Base-by-base conservation (phyloP, 345 rosid genomes). In the Pistacia vera region DNA sequence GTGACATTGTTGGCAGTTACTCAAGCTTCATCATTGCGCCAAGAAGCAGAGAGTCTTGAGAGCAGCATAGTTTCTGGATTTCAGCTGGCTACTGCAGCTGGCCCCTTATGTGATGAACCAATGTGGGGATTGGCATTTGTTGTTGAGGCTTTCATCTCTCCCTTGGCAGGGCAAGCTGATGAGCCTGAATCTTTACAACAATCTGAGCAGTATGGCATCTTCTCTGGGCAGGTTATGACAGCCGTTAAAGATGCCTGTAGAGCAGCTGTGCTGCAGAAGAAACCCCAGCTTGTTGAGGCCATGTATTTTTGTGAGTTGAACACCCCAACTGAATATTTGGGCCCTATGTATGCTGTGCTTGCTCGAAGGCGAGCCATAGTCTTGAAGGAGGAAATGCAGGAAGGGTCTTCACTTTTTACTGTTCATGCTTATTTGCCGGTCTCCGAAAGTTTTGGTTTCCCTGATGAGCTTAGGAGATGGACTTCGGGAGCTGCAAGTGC, bases 381-480 rank as follows among this genome's bases (percentile, higher is more conserved):
- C n/a, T 81, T 93, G 64, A 95, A 93, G 81, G 99, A 95, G 83
- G 98, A 91, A 83, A 95, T 93, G 99, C 92, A 89, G 76, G 98
- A 93, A 82, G 92, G 99, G 16, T 93, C 96, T 52, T 79, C 93
- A 2, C 79, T 91, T 51, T 95, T 95, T 77, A 89, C 92, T 0
- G 92, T 93, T 67, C 93, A 93, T 33, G 90, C 96, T 1, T 91
- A 95, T 76, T 89, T 93, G 55, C 99, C 97, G 0, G 96, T 95
- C 46, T 88, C 98, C 0, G 98, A 93, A 78, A 93, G 99, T 80
- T 88, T 93, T 60, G 99, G 97, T 74, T 95, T 95, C 54, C 90
- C 96, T 1, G 93, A 95, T 52, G 94, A 93, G 86, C 88, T 95
- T 35, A 84, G 97, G 38, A 93, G 87, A 82, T 84, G 90, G 87